A percentile compares a stretch with the other conserved stretches of the same genome.
These are phyloP conservation scores for Plectosphaerella plurivora DNA, from an alignment of 2,329 filamentous ascomycete genomes.

Conservation along the genomic window DNA sequence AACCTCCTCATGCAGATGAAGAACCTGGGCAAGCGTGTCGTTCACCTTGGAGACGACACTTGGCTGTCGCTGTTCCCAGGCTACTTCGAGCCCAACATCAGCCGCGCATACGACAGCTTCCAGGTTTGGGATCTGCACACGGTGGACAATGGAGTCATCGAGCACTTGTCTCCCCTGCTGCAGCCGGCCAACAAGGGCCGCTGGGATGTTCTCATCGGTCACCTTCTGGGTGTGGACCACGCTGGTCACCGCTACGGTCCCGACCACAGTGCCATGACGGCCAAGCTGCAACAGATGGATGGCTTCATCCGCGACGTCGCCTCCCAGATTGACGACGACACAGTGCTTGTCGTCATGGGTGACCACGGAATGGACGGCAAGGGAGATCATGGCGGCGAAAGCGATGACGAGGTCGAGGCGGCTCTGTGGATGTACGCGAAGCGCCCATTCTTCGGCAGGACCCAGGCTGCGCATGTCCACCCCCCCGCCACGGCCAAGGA, in stretches of 20 bases:
- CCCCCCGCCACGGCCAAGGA: slow-evolving; percentile 72
- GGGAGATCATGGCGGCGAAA: slow-evolving; percentile 97
- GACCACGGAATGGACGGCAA: slow-evolving; percentile 98
- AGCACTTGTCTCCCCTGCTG: slow-evolving; percentile 84
- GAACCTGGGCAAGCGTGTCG: slow-evolving; percentile 67
- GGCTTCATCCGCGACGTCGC: slow-evolving; percentile 69
- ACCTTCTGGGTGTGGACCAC: slow-evolving; percentile 94
- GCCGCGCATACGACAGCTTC: slow-evolving; percentile 89
- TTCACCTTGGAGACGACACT: slow-evolving; percentile 95
- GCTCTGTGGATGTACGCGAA: slow-evolving; percentile 99
- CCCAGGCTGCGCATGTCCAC: slow-evolving; percentile 49
- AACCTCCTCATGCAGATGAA: slow-evolving; percentile 64
- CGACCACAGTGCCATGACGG: slow-evolving; percentile 84
- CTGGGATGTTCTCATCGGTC: slow-evolving; percentile 94
- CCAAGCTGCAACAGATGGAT: slow-evolving; percentile 91
- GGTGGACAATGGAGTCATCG: slow-evolving; percentile 89
- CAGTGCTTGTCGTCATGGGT: slow-evolving; percentile 92
- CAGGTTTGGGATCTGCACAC: slow-evolving; percentile 98
- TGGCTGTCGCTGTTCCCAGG: slow-evolving; percentile 91
- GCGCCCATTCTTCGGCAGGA: slow-evolving; percentile 76
- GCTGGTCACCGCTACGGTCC: slow-evolving; percentile 95
- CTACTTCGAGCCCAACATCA: slow-evolving; percentile 87
- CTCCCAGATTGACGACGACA: slow-evolving; percentile 72
- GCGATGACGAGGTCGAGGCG: slow-evolving; percentile 90
- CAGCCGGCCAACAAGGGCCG: slow-evolving; percentile 57